Evolutionary conservation across 495 filamentous ascomycete species (phyloP).

Genomic region (Aspergillus egyptiacus): DNA sequence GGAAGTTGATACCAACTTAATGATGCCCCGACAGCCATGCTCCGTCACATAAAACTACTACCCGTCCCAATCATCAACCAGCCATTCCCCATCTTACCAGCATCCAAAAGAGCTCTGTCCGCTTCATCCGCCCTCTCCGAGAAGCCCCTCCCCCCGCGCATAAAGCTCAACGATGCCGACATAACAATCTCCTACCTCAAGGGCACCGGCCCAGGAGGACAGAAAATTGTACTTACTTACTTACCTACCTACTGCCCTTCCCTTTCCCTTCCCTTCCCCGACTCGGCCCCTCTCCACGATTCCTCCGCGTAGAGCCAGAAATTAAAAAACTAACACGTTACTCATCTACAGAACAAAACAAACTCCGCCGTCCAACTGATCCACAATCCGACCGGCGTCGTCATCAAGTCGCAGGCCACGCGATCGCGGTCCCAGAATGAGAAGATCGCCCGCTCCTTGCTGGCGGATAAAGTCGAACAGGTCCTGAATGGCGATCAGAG

Average conservation of each 20-base stretch:
- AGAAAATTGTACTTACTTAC: slow-evolving; percentile 63
- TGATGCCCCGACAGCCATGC: not conserved
- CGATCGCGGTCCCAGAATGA: slow-evolving; percentile 84
- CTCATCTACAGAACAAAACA: slow-evolving; percentile 78
- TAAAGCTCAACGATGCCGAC: slow-evolving; percentile 68
- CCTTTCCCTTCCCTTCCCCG: too few relatives aligned
- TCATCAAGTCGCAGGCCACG: slow-evolving; percentile 88
- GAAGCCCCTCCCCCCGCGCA: slow-evolving; percentile 67
- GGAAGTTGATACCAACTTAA: too few relatives aligned
- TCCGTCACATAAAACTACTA: not conserved
- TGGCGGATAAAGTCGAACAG: slow-evolving; percentile 74
- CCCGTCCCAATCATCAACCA: not conserved
- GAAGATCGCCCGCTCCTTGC: slow-evolving; percentile 70
- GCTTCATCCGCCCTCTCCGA: slow-evolving; percentile 21
- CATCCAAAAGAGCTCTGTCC: slow-evolving; percentile 18
- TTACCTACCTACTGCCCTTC: not conserved
- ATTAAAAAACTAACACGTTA: not conserved
- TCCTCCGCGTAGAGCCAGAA: too few relatives aligned
- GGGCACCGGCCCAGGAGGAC: slow-evolving; percentile 87
- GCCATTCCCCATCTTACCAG: not conserved
- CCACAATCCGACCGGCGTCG: slow-evolving; percentile 81
- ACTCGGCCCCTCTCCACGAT: too few relatives aligned
- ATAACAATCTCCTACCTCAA: slow-evolving; percentile 82
- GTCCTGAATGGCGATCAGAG: slow-evolving; percentile 54
- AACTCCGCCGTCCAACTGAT: slow-evolving; percentile 89